phyloP scores from a whole-genome alignment of 2,329 filamentous ascomycete genomes.

The Trichoderma atrobrunneum region DNA sequence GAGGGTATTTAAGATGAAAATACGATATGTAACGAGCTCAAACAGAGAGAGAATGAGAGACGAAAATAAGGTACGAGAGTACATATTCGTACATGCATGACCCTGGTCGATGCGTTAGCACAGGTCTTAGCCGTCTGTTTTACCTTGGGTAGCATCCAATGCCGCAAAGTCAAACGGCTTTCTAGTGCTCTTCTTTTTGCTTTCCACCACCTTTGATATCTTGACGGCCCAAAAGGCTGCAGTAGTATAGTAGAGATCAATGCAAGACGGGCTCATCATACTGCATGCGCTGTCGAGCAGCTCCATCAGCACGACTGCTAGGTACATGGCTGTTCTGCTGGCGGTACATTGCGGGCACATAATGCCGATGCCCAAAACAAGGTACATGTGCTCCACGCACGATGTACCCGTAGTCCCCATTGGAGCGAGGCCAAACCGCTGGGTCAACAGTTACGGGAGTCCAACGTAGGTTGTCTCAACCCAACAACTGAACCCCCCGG shows the following conservation, averaged over 20 bases:
- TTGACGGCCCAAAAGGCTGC: not conserved
- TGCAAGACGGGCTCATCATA: not conserved
- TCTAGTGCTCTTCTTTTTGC: slow-evolving; percentile 8
- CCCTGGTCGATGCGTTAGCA: slow-evolving; percentile 7
- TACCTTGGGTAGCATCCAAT: slow-evolving; percentile 1
- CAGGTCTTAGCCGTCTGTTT: not conserved
- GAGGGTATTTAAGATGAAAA: not conserved
- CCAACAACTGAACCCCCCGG: not conserved
- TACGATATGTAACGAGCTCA: not conserved
- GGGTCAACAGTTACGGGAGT: not conserved
- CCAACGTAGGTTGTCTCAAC: not conserved
- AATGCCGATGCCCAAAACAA: not conserved
- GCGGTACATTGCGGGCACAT: not conserved
- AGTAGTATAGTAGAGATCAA: not conserved
- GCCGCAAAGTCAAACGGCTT: slow-evolving; percentile 1
- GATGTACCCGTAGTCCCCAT: not conserved
- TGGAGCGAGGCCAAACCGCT: not conserved
- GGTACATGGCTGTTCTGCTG: not conserved
- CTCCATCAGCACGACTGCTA: not conserved
- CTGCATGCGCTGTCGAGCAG: not conserved
- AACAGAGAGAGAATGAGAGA: not conserved
- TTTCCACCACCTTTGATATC: not conserved
- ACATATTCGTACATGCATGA: slow-evolving; percentile 1
- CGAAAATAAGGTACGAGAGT: not conserved
- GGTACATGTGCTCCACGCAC: not conserved